These are phyloP conservation scores for Boletus speciosus DNA, from an alignment of 768 basidiomycete species.

Conservation along the genomic window DNA sequence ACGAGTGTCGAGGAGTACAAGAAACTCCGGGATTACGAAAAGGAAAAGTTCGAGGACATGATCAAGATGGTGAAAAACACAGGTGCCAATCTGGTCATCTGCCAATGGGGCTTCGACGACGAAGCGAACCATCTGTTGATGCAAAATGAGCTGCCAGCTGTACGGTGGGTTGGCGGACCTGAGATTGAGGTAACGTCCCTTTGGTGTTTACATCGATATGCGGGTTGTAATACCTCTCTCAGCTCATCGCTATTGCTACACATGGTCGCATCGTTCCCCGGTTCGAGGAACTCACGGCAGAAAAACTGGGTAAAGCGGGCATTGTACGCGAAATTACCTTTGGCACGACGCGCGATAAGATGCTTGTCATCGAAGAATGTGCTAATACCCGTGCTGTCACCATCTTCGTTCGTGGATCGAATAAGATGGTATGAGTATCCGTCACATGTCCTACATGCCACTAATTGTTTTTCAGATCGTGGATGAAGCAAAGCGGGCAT, in stretches of 20 bases:
- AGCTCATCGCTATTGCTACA: constrained; percentile 98
- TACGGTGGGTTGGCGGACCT: constrained; percentile 98
- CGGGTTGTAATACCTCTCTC: not conserved
- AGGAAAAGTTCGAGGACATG: constrained; percentile 96
- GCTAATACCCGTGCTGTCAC: constrained; percentile 96
- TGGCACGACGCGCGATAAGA: constrained; percentile 98
- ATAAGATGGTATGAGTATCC: constrained; percentile 86
- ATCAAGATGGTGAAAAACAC: constrained; percentile 94
- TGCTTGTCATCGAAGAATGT: constrained; percentile 99
- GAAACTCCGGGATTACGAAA: constrained; percentile 91
- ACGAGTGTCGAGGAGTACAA: constrained; percentile 96
- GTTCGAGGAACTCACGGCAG: constrained; percentile 90
- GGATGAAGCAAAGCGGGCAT: constrained; percentile 95
- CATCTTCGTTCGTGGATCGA: constrained; percentile 94
- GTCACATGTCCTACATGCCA: not conserved
- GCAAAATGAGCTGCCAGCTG: constrained; percentile 97
- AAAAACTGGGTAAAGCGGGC: constrained; percentile 92
- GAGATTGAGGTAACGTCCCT: constrained; percentile 80
- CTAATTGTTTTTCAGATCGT: constrained; percentile 65
- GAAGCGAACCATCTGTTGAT: constrained; percentile 97
- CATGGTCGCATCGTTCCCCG: constrained; percentile 97
- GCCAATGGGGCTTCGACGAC: constrained; percentile 99
- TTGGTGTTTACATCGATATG: not conserved
- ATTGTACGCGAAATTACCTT: constrained; percentile 92
- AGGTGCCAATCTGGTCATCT: constrained; percentile 97